Conservation (phyloP, 1,139 yeast genomes). For the Maudiozyma humilis region DNA sequence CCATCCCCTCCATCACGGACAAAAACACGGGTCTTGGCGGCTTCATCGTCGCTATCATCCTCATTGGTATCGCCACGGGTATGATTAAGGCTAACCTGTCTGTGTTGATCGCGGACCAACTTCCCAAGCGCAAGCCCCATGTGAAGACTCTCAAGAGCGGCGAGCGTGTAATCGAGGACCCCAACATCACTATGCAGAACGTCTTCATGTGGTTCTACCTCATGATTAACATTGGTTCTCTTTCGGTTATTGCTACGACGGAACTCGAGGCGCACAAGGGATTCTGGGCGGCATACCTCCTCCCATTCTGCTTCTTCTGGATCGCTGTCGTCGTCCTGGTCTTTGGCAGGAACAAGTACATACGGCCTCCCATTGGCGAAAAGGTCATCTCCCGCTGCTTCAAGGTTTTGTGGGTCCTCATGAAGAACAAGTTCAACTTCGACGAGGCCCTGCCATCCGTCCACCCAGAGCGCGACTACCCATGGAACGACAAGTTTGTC, state of each 20-base stretch:
- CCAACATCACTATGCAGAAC: conserved; percentile 62
- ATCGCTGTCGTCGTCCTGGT: conserved; percentile 49
- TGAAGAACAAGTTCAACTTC: conserved; percentile 43
- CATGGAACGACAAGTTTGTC: conserved; percentile 48
- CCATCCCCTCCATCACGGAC: conserved; percentile 54
- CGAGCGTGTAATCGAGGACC: conserved; percentile 62
- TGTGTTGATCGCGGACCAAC: conserved; percentile 75
- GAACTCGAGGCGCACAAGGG: conserved; percentile 40
- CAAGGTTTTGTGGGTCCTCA: conserved; percentile 40
- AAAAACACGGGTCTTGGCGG: conserved; percentile 35
- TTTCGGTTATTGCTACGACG: conserved; percentile 70
- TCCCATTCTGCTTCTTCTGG: conserved; percentile 62
- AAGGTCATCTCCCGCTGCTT: conserved; percentile 53
- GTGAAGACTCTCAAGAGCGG: conserved; percentile 54
- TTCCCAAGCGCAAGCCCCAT: conserved; percentile 47
- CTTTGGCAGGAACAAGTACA: conserved; percentile 49
- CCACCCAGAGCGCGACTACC: conserved; percentile 35
- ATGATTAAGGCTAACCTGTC: conserved; percentile 74
- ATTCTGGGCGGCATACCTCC: conserved; percentile 67
- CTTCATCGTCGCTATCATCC: conserved; percentile 46
- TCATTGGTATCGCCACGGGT: conserved; percentile 74
- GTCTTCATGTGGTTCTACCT: conserved; percentile 71
- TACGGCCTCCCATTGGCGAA: conserved; percentile 56
- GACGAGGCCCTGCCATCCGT: conserved; percentile 50
- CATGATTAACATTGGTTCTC: conserved; percentile 74